Percentiles rank a stretch among this genome's conserved stretches.
Evolutionary conservation across 202 grass and related monocot species (phyloP).

Genomic region (Digitaria exilis): DNA sequence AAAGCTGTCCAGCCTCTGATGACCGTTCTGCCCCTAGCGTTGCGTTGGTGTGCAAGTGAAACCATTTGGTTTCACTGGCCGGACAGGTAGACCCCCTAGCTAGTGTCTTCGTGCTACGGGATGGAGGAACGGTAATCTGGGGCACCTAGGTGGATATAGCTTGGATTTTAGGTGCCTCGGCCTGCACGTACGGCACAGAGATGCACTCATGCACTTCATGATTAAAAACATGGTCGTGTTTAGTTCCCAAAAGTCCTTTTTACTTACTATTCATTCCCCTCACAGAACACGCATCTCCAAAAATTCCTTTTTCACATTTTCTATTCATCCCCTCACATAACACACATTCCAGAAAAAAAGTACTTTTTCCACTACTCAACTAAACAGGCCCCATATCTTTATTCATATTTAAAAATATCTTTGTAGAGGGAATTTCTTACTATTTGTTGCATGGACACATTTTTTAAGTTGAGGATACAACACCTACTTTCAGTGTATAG

Average conservation of each 20-base stretch:
- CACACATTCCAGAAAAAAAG: too few relatives aligned
- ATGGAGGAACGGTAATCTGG: background rate
- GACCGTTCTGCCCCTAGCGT: slow-evolving; percentile 42
- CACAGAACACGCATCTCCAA: too few relatives aligned
- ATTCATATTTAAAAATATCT: too few relatives aligned
- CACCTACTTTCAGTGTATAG: background rate
- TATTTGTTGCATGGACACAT: background rate
- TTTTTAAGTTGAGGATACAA: background rate
- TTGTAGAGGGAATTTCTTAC: background rate
- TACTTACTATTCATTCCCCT: too few relatives aligned
- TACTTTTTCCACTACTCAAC: too few relatives aligned
- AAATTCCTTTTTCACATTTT: too few relatives aligned
- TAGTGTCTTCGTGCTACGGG: slow-evolving; percentile 11
- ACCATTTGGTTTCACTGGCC: background rate
- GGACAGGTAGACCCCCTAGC: background rate
- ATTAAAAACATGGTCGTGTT: background rate
- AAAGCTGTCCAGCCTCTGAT: slow-evolving; percentile 37
- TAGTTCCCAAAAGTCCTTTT: too few relatives aligned
- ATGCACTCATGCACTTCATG: slow-evolving; percentile 23
- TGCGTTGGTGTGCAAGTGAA: too few relatives aligned
- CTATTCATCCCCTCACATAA: too few relatives aligned
- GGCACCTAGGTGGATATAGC: background rate
- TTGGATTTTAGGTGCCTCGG: slow-evolving; percentile 24
- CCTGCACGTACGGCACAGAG: slow-evolving; percentile 21
- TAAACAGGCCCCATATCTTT: too few relatives aligned